A percentile compares a stretch with the other conserved stretches of the same genome.
Evolutionary conservation across 345 rosid species (phyloP).

Genomic region (Laguncularia racemosa): DNA sequence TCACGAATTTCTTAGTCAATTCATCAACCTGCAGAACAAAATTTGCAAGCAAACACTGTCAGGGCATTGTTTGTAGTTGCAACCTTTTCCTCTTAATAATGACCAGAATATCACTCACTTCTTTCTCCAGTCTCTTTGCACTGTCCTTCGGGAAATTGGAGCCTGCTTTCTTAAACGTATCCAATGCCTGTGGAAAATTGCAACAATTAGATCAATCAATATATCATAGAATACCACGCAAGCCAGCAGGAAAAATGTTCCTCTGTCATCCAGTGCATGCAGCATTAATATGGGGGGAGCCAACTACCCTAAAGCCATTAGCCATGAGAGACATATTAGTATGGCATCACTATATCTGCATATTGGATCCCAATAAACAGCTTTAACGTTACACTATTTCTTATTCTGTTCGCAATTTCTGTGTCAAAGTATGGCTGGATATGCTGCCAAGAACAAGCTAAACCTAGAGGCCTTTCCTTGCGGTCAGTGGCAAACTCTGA

Average conservation of each 20-base stretch:
- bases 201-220: background rate
- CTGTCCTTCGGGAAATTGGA: conserved; percentile 77
- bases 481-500: too few relatives aligned
- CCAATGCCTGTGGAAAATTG: conserved; percentile 56
- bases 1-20: conserved; percentile 68
- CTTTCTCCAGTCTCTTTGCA: conserved; percentile 87
- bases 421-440: too few relatives aligned
- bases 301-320: background rate
- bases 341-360: too few relatives aligned
- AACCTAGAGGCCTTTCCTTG: too few relatives aligned
- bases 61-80: background rate
- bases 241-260: background rate
- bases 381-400: too few relatives aligned
- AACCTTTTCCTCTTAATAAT: background rate
- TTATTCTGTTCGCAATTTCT: too few relatives aligned
- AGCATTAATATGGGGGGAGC: too few relatives aligned
- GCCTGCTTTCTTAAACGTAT: conserved; percentile 67
- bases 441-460: too few relatives aligned
- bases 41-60: background rate
- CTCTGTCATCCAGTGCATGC: background rate
- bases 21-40: conserved; percentile 55
- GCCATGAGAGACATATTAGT: background rate
- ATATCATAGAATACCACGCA: background rate
- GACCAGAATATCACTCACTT: conserved; percentile 33
- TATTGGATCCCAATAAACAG: too few relatives aligned